These are phyloP conservation scores for Irineochytrium annulatum DNA, from an alignment of 192 early-diverging fungal genomes.

Conservation along the genomic window DNA sequence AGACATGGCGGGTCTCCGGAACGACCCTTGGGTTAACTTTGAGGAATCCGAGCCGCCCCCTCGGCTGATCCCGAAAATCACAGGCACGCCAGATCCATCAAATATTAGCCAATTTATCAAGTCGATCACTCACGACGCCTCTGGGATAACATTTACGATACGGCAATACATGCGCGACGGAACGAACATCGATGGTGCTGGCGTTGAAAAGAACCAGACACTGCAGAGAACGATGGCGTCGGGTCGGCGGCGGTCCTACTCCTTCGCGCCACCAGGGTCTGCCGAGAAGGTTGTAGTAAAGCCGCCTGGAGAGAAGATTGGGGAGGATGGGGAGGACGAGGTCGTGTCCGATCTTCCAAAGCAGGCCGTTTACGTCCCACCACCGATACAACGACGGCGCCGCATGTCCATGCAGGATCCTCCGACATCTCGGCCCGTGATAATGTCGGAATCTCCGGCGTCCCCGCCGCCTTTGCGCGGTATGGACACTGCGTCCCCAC, in stretches of 20 bases:
- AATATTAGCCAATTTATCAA: constrained; percentile 45
- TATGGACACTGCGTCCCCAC: too few species aligned
- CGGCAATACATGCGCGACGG: constrained; percentile 38
- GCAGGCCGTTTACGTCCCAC: too few species aligned
- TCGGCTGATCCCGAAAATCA: constrained; percentile 37
- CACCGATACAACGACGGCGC: too few species aligned
- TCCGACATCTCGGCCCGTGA: too few species aligned
- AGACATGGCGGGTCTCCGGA: constrained; percentile 46
- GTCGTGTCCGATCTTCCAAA: too few species aligned
- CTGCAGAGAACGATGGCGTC: not conserved
- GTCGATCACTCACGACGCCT: constrained; percentile 34
- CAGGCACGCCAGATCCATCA: constrained; percentile 26
- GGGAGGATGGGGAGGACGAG: too few species aligned
- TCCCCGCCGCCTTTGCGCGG: not conserved
- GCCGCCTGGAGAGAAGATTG: too few species aligned
- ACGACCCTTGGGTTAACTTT: constrained; percentile 56
- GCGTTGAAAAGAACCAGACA: constrained; percentile 13
- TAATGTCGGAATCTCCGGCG: too few species aligned
- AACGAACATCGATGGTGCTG: constrained; percentile 26
- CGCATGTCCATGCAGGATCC: too few species aligned
- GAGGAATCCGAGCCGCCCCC: constrained; percentile 48
- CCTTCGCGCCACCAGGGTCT: too few species aligned
- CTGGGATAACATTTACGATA: constrained; percentile 41
- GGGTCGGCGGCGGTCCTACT: constrained; percentile 2
- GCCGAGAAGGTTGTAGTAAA: too few species aligned